These are phyloP conservation scores for Lanmaoa rubissima DNA, from an alignment of 768 basidiomycete species.

Conservation along the genomic window DNA sequence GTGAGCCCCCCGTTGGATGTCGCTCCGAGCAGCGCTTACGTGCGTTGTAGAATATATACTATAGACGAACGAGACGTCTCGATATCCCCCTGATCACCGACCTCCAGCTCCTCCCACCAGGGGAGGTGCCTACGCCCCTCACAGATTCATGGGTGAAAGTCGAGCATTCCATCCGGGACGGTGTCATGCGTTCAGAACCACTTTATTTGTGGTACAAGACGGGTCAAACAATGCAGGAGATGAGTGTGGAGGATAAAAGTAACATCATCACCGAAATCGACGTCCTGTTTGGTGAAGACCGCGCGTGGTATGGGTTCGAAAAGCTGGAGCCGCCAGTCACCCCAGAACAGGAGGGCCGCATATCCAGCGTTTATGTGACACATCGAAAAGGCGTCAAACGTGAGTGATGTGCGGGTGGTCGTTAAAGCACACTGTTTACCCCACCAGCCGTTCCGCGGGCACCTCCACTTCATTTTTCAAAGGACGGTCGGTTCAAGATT, in stretches of 20 bases:
- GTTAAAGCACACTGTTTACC: background rate
- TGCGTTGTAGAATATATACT: conserved; percentile 59
- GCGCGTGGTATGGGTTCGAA: conserved; percentile 86
- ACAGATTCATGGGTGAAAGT: conserved; percentile 64
- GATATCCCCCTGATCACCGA: conserved; percentile 80
- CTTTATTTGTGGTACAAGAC: conserved; percentile 78
- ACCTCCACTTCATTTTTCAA: conserved; percentile 78
- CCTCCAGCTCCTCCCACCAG: conserved; percentile 58
- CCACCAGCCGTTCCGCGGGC: conserved; percentile 62
- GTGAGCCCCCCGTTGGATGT: conserved; percentile 36
- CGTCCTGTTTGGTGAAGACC: conserved; percentile 79
- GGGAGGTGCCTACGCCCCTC: conserved; percentile 46
- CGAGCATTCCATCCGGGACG: conserved; percentile 59
- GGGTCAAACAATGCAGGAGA: conserved; percentile 60
- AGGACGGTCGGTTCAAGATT: conserved; percentile 83
- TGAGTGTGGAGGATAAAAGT: conserved; percentile 54
- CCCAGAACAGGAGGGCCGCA: conserved; percentile 35
- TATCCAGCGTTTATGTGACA: conserved; percentile 61
- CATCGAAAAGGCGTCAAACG: conserved; percentile 73
- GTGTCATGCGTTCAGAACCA: conserved; percentile 52
- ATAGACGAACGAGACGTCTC: conserved; percentile 80
- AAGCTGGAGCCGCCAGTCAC: conserved; percentile 63
- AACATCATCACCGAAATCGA: conserved; percentile 90
- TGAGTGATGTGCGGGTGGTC: conserved; percentile 34
- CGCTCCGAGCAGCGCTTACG: background rate